Percentiles rank a stretch among this genome's conserved stretches.
Conservation (phyloP, 2,329 filamentous ascomycete species). For the Colletotrichum kahawae region DNA sequence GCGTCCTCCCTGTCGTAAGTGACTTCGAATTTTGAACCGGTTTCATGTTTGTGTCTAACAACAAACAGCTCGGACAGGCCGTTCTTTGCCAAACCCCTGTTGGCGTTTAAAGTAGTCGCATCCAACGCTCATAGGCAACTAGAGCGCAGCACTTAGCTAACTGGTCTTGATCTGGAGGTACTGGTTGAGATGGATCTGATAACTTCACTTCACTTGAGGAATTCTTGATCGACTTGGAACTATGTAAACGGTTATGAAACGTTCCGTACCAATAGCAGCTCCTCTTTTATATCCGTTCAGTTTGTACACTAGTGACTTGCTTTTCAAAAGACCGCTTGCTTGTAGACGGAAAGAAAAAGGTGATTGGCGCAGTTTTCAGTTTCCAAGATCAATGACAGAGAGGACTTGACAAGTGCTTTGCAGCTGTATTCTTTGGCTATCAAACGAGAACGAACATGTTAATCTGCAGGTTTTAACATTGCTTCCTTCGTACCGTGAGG, state of each 20-base stretch:
- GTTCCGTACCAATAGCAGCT: background rate
- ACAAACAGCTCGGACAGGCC: conserved; percentile 30
- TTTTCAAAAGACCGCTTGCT: background rate
- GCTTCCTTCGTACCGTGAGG: background rate
- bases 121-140: background rate
- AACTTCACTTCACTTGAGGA: background rate
- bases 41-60: background rate
- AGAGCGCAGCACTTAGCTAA: background rate
- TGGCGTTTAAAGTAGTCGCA: background rate
- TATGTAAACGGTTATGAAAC: background rate
- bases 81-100: conserved; percentile 34
- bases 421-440: background rate
- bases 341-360: background rate
- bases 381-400: background rate
- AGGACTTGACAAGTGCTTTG: background rate
- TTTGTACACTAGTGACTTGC: background rate
- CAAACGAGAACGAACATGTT: background rate
- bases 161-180: background rate
- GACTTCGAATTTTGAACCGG: background rate
- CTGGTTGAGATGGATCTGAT: background rate
- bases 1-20: conserved; percentile 51
- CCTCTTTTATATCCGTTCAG: background rate
- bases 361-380: background rate
- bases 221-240: background rate
- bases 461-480: background rate